phyloP scores from a whole-genome alignment of 306 rosid species.

The Argentina anserina region DNA sequence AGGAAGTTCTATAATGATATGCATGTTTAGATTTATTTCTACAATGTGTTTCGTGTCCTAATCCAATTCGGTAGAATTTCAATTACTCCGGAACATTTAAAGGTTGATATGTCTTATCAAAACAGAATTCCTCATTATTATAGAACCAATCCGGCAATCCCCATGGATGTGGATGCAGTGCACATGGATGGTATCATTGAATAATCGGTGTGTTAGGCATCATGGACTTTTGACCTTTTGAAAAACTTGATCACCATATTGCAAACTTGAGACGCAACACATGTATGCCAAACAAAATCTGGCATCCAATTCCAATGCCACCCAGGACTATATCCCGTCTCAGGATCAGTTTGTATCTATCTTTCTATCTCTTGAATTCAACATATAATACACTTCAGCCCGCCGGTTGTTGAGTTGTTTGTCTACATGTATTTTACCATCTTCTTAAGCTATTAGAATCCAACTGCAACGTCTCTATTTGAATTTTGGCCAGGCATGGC shows the following conservation, averaged over 20 bases:
- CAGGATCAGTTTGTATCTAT: background rate
- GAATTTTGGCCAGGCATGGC: background rate
- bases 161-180: constrained; percentile 5
- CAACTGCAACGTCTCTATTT: background rate
- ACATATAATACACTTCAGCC: no score
- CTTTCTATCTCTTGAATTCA: background rate
- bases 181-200: constrained; percentile 15
- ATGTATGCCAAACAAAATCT: background rate
- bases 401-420: background rate
- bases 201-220: background rate
- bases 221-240: background rate
- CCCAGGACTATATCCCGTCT: background rate
- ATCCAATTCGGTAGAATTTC: no score
- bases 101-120: background rate
- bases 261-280: background rate
- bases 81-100: no score
- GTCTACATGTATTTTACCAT: background rate
- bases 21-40: no score
- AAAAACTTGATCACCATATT: background rate
- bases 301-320: background rate
- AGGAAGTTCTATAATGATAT: no score
- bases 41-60: no score
- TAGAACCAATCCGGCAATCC: no score
- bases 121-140: background rate
- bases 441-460: background rate